Evolutionary conservation across 2,329 filamentous ascomycete genomes (phyloP).

Genomic region (Aureobasidium sp.): DNA sequence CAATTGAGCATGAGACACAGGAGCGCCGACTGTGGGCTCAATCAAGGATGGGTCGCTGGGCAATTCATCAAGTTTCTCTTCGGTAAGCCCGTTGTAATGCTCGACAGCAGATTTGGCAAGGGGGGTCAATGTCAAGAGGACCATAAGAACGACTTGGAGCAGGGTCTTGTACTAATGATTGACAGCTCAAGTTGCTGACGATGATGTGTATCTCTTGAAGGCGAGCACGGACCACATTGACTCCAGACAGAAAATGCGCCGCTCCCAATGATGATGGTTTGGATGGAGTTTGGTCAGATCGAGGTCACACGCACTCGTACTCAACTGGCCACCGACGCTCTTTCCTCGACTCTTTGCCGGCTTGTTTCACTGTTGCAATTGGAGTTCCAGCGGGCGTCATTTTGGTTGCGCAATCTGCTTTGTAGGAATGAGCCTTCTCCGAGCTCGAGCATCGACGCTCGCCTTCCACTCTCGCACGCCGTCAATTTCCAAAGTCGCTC

Average conservation of each 20-base stretch:
- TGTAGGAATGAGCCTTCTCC: constrained; percentile 28
- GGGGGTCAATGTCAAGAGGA: constrained; percentile 68
- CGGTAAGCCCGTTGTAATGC: constrained; percentile 21
- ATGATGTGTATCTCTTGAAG: neutral
- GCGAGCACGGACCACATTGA: constrained; percentile 1
- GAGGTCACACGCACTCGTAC: neutral
- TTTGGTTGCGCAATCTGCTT: constrained; percentile 2
- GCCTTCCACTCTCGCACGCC: constrained; percentile 21
- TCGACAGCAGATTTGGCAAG: constrained; percentile 58
- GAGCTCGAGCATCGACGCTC: constrained; percentile 30
- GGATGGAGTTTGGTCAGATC: neutral
- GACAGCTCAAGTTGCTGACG: neutral
- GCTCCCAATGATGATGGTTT: neutral
- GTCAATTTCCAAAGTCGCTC: constrained; percentile 1
- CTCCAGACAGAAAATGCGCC: constrained; percentile 1
- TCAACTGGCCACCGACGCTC: constrained; percentile 6
- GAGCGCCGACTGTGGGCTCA: constrained; percentile 51
- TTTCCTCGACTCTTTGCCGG: neutral
- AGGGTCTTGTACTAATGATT: no score
- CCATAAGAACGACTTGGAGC: constrained; percentile 47
- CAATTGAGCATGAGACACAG: constrained; percentile 65
- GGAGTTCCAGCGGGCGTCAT: constrained; percentile 8
- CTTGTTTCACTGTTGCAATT: neutral
- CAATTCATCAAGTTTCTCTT: constrained; percentile 20
- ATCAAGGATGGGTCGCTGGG: constrained; percentile 45